A percentile compares a stretch with the other conserved stretches of the same genome.
Evolutionary conservation across 306 rosid genomes (phyloP).

Genomic region (Cotoneaster glaucophyllus): DNA sequence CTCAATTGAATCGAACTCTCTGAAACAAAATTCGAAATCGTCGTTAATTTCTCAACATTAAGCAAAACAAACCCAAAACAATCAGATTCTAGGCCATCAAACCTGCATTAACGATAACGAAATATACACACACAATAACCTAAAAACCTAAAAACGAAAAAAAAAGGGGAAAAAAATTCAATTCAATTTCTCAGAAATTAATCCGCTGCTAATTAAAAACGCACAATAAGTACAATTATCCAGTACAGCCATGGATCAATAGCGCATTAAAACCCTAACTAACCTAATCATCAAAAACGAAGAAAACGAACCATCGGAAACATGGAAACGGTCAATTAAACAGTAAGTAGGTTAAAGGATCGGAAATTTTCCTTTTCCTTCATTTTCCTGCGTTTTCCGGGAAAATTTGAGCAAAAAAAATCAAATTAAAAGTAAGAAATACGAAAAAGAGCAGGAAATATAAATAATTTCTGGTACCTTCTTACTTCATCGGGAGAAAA

Average conservation of each 20-base stretch:
- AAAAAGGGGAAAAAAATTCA: not conserved
- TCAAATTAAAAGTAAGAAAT: not conserved
- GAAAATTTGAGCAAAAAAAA: not conserved
- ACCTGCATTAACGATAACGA: not conserved
- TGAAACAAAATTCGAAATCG: slow-evolving; percentile 17
- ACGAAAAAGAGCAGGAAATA: not conserved
- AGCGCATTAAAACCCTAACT: slow-evolving; percentile 2
- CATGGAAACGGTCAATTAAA: not conserved
- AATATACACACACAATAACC: not conserved
- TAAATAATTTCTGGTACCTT: not conserved
- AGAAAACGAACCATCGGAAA: not conserved
- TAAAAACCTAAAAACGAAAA: not conserved
- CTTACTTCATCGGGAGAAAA: not conserved
- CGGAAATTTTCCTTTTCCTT: not conserved
- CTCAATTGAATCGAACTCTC: slow-evolving; percentile 27
- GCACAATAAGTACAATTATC: not conserved
- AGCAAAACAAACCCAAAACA: not conserved
- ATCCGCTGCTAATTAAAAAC: not conserved
- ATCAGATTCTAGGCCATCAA: not conserved
- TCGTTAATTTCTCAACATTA: slow-evolving; percentile 15
- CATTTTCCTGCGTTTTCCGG: not conserved
- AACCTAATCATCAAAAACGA: not conserved
- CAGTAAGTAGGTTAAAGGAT: not conserved
- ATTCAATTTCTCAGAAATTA: slow-evolving; percentile 3
- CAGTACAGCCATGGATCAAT: not conserved